Evolutionary conservation across 495 filamentous ascomycete species (phyloP).

Genomic region (Podospora pseudopauciseta): DNA sequence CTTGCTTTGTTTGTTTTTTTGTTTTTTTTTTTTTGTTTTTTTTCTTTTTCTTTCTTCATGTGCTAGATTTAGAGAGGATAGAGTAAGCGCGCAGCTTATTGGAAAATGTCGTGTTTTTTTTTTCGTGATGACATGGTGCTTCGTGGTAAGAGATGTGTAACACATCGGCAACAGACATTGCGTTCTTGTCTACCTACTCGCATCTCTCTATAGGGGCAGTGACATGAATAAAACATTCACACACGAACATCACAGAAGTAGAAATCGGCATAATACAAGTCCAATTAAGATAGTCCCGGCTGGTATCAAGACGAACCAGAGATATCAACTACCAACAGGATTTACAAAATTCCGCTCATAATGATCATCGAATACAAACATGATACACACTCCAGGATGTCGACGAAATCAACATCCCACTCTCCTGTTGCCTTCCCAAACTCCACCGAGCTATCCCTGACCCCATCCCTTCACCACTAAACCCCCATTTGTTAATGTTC

Average conservation of each 20-base stretch:
- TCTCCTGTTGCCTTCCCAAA: not conserved
- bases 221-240: not conserved
- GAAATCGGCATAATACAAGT: not conserved
- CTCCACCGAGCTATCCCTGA: not conserved
- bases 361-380: not conserved
- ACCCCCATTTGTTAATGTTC: not conserved
- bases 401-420: not conserved
- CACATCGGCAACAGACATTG: too few relatives aligned
- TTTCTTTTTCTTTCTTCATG: too few relatives aligned
- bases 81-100: not conserved
- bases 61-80: not conserved
- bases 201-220: too few relatives aligned
- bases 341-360: not conserved
- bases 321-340: not conserved
- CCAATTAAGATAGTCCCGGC: not conserved
- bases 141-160: not conserved
- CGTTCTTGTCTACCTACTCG: too few relatives aligned
- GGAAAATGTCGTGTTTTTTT: too few relatives aligned
- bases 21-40: too few relatives aligned
- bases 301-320: not conserved
- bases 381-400: not conserved
- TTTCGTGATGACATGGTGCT: not conserved
- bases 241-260: not conserved
- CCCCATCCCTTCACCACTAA: not conserved
- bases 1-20: not conserved